Evolutionary conservation across 208 protist species (phyloP).

Genomic region (Trypanosoma mega): DNA sequence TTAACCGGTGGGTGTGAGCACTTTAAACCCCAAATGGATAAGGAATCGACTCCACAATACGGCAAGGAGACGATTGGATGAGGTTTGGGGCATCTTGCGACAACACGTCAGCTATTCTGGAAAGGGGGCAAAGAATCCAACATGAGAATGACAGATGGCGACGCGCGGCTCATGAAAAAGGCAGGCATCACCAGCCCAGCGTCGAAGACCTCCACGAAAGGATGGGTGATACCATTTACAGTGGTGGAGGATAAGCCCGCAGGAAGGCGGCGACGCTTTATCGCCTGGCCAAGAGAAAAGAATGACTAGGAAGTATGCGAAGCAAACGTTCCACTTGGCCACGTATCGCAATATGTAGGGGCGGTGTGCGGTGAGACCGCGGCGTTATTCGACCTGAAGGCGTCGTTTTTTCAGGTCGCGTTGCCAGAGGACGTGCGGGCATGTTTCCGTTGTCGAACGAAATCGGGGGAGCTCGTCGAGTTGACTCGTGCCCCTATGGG

Average conservation of each 20-base stretch:
- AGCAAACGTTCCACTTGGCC: neutral
- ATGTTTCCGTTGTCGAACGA: slow-evolving; percentile 1
- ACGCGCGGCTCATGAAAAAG: neutral
- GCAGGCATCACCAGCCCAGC: neutral
- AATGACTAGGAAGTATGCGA: neutral
- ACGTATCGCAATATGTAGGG: neutral
- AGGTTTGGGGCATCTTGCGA: neutral
- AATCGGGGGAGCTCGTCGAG: neutral
- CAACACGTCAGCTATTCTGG: neutral
- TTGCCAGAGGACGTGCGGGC: neutral
- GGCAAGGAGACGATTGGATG: neutral
- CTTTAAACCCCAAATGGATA: neutral
- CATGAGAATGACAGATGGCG: neutral
- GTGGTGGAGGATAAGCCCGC: neutral
- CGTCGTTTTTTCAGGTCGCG: slow-evolving; percentile 8
- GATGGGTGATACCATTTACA: neutral
- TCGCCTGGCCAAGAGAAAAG: neutral
- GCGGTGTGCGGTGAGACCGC: slow-evolving; percentile 3
- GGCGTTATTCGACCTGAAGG: slow-evolving; percentile 2
- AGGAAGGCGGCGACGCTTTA: neutral
- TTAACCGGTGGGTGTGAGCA: neutral
- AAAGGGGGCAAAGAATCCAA: neutral
- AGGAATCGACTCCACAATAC: neutral
- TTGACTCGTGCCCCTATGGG: neutral
- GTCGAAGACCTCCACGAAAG: neutral